These are phyloP conservation scores for Saksenaea vasiformis DNA, from an alignment of 371 early-diverging fungal species.

Conservation along the genomic window DNA sequence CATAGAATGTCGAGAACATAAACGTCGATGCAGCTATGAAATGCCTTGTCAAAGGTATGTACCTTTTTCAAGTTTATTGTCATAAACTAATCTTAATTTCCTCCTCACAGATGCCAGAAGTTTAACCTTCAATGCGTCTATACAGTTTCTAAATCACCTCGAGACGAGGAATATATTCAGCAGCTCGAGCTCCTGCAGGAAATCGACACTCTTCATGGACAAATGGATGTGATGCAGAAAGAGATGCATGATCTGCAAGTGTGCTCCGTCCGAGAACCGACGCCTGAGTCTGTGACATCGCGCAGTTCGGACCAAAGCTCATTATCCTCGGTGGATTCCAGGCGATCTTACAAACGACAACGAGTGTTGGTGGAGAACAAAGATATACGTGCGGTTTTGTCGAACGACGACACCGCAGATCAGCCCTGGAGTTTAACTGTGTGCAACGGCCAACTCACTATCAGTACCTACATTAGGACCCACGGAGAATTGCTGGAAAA, in stretches of 20 bases:
- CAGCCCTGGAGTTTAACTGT: conserved; percentile 32
- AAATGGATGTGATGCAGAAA: conserved; percentile 19
- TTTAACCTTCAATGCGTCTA: conserved; percentile 32
- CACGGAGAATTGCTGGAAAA: conserved; percentile 26
- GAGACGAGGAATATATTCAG: conserved; percentile 40
- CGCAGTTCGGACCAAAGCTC: neutral
- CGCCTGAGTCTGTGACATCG: neutral
- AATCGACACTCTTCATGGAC: conserved; percentile 14
- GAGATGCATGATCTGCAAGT: conserved; percentile 24
- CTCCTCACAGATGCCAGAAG: conserved; percentile 28
- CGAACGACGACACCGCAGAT: neutral
- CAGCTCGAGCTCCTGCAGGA: conserved; percentile 17
- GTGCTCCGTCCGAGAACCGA: conserved; percentile 12
- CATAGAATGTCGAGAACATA: conserved; percentile 42
- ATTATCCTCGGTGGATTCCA: neutral
- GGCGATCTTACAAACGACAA: neutral
- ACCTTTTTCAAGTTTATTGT: neutral
- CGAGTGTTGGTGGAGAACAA: conserved; percentile 11
- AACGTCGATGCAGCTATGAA: conserved; percentile 41
- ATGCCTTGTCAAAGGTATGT: conserved; percentile 44
- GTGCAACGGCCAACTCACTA: conserved; percentile 27
- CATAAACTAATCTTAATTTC: neutral
- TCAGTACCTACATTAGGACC: conserved; percentile 35
- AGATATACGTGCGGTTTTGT: conserved; percentile 5
- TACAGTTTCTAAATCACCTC: conserved; percentile 35